phyloP scores from a whole-genome alignment of 2,329 filamentous ascomycete genomes.

The Fusarium pseudonygamai region DNA sequence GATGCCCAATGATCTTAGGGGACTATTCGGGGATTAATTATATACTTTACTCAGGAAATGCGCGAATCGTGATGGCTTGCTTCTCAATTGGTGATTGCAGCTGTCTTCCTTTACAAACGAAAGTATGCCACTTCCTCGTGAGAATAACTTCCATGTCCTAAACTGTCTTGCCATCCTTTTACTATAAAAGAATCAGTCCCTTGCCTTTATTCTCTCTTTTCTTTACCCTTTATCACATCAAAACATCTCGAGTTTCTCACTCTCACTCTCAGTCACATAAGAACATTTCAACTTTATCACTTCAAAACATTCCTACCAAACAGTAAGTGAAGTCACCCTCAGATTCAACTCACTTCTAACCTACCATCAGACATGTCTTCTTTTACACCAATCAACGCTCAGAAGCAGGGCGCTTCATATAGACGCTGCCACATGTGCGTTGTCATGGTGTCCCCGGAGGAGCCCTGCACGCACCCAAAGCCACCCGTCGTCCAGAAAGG shows the following conservation, averaged over 20 bases:
- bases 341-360: too few relatives aligned
- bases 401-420: neutral
- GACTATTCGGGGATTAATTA: neutral
- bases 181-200: too few relatives aligned
- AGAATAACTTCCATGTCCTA: neutral
- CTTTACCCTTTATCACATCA: neutral
- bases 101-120: neutral
- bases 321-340: neutral
- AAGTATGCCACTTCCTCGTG: neutral
- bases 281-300: neutral
- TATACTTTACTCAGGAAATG: neutral
- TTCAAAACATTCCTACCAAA: neutral
- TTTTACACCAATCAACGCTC: neutral
- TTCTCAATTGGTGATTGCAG: neutral
- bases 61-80: neutral
- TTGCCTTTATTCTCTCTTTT: neutral
- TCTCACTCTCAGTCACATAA: neutral
- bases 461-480: too few relatives aligned
- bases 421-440: too few relatives aligned
- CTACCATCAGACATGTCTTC: neutral
- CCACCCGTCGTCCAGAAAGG: neutral
- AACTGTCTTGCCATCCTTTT: neutral
- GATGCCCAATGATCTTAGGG: neutral
- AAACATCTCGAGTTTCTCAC: neutral
- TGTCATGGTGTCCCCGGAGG: neutral